phyloP scores from a whole-genome alignment of 805 yeast species.

The Teunomyces aglyptinius region DNA sequence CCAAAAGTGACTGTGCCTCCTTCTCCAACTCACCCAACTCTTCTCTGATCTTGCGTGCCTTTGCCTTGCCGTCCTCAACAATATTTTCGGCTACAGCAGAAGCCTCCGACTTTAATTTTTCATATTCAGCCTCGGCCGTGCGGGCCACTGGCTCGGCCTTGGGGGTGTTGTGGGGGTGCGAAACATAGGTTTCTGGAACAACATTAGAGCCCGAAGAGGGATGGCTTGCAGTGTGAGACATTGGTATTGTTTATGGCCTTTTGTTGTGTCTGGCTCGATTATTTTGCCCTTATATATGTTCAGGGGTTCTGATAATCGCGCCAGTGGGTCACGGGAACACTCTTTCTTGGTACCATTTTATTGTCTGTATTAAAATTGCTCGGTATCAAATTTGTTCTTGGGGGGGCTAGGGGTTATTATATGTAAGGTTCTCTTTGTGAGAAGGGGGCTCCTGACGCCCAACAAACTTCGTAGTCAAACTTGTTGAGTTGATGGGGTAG shows the following conservation, averaged over 20 bases:
- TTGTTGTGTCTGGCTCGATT: neutral
- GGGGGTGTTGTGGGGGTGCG: neutral
- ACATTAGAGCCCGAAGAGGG: too few relatives aligned
- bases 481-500: too few relatives aligned
- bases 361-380: neutral
- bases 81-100: constrained; percentile 18
- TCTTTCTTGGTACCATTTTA: neutral
- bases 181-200: too few relatives aligned
- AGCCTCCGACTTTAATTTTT: constrained; percentile 20
- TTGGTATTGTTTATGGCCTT: neutral
- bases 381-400: neutral
- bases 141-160: constrained; percentile 14
- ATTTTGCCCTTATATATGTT: neutral
- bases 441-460: too few relatives aligned
- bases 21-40: constrained; percentile 18
- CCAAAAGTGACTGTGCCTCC: constrained; percentile 19
- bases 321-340: neutral
- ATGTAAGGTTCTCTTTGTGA: too few relatives aligned
- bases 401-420: too few relatives aligned
- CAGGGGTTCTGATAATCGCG: neutral
- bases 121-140: constrained; percentile 23
- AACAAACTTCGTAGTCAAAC: too few relatives aligned
- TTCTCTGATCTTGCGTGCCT: constrained; percentile 6
- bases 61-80: constrained; percentile 17
- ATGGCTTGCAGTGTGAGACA: neutral